Conservation (phyloP, 2,329 filamentous ascomycete species). For the Calonectria pseudoturangicola region DNA sequence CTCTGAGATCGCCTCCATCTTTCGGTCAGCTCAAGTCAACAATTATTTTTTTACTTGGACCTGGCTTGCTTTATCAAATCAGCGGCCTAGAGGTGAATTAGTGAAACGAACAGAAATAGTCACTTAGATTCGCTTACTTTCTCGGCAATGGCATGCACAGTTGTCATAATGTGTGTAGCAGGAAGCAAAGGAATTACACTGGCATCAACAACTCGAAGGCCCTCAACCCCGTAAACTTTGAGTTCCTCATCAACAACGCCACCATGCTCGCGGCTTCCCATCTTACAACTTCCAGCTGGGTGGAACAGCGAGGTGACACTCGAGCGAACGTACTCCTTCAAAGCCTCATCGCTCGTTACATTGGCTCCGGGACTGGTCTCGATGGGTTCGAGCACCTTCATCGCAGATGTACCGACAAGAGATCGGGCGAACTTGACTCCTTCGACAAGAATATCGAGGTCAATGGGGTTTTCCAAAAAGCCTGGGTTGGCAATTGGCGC, state of each 20-base stretch:
- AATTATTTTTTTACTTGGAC: no score
- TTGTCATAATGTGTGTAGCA: slow-evolving; percentile 3
- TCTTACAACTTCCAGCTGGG: neutral
- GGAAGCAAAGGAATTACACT: slow-evolving; percentile 15
- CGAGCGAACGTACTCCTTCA: neutral
- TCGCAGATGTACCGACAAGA: neutral
- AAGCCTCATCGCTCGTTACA: slow-evolving; percentile 2
- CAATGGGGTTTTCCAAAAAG: neutral
- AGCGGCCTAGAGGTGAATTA: neutral
- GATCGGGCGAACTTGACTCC: neutral
- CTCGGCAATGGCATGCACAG: slow-evolving; percentile 5
- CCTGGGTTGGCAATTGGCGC: neutral
- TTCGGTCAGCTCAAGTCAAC: no score
- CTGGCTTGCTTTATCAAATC: neutral
- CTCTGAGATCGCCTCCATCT: no score
- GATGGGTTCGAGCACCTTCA: neutral
- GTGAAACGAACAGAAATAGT: neutral
- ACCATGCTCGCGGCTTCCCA: neutral
- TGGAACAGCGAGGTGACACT: neutral
- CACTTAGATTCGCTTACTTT: neutral
- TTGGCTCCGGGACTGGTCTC: neutral
- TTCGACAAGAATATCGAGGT: neutral
- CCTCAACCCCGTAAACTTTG: slow-evolving; percentile 2
- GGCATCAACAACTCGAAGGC: slow-evolving; percentile 18
- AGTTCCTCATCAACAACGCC: slow-evolving; percentile 4